Conservation (phyloP, 768 basidiomycete species). For the Goffeauzyma gilvescens region DNA sequence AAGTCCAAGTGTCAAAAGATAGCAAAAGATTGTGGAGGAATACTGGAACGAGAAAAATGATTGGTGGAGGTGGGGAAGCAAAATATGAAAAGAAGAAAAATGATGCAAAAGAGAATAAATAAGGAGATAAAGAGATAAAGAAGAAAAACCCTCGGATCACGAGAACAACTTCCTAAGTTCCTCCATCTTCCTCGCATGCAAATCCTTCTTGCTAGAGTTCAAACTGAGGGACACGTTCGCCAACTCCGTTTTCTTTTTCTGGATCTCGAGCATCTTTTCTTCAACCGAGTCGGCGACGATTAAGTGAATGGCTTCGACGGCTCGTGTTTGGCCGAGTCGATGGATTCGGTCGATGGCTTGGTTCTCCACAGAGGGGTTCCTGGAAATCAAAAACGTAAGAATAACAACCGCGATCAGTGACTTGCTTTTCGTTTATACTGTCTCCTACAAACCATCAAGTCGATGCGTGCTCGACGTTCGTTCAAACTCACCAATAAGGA, state of each 20-base stretch:
- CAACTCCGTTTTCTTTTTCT: constrained; percentile 80
- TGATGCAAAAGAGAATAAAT: no score
- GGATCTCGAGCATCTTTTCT: constrained; percentile 73
- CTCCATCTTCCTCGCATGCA: constrained; percentile 69
- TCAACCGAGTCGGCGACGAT: constrained; percentile 93
- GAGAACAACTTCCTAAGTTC: constrained; percentile 40
- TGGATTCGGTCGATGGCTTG: constrained; percentile 48
- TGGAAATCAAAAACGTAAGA: constrained; percentile 9
- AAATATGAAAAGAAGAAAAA: no score
- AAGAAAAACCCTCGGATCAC: no score
- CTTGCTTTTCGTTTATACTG: constrained; percentile 94
- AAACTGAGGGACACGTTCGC: constrained; percentile 86
- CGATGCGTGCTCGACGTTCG: neutral
- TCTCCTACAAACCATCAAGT: no score
- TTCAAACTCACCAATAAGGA: constrained; percentile 73
- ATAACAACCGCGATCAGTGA: constrained; percentile 88
- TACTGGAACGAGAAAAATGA: no score
- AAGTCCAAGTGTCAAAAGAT: no score
- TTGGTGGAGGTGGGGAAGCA: no score
- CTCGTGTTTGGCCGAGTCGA: constrained; percentile 80
- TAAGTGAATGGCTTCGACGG: constrained; percentile 76
- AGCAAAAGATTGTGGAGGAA: no score
- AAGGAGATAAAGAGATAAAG: no score
- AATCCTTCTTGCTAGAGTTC: constrained; percentile 67
- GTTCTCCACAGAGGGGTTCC: constrained; percentile 1